Base-by-base conservation (phyloP, 257 asterid species). In the Haberlea rhodopensis region DNA sequence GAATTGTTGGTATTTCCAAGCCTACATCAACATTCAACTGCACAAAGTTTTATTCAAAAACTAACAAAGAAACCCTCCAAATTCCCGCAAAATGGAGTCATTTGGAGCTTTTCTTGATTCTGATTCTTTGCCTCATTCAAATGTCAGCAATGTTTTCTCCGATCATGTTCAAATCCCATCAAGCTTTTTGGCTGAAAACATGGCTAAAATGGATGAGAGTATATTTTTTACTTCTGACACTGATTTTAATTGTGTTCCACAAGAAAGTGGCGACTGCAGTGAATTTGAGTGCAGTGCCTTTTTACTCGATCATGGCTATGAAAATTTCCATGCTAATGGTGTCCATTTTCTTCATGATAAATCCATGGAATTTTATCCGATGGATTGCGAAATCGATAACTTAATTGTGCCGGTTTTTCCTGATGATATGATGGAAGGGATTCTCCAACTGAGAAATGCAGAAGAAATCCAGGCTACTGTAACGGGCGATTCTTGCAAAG, bases 41-140 rank as follows among this genome's bases (percentile, higher is more conserved):
- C n/a, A n/a, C n/a, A n/a, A n/a, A n/a, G n/a, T 8, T 43, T 10
- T 26, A 73, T 43, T 15, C 19, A 16, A 3, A 37, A 13, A 13
- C 37, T 19, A 64, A 51, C 24, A 58, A 56, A n/a, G n/a, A n/a
- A n/a, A n/a, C n/a, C n/a, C n/a, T n/a, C n/a, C n/a, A 15, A 6
- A 32, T 24, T 57, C 43, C 61, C 70, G 51, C 11, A n/a, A 71
- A 69, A 84, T 88, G 95, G 96, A 88, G 73, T 51, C 69, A 24
- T 20, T 80, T 62, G 89, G 76, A 66, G 75, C 80, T 34, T 88
- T 86, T 70, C 73, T 79, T 68, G 89, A 86, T 63, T 69, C 78
- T 16, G 81, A 81, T 62, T 70, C 72, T 60, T 29, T 63, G 76
- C 62, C 67, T n/a, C 82, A 78, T 63, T 72, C 62, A 23, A 67